These are phyloP conservation scores for Tetrapisispora phaffii DNA, from an alignment of 805 yeast species.

Conservation along the genomic window DNA sequence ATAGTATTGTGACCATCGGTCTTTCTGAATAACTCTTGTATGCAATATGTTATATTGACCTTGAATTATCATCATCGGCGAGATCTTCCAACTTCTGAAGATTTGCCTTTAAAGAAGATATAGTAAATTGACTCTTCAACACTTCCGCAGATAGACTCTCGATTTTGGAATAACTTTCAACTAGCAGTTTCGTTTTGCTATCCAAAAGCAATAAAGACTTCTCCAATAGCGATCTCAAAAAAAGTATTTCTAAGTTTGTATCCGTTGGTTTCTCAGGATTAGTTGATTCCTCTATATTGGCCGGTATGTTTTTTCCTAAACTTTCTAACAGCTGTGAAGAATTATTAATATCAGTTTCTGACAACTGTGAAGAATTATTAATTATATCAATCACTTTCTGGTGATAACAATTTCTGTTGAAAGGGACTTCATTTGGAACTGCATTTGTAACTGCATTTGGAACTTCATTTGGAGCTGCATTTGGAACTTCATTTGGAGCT, in stretches of 20 bases:
- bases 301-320: no score
- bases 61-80: background rate
- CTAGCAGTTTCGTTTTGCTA: conserved; percentile 1
- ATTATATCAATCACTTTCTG: no score
- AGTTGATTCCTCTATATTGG: background rate
- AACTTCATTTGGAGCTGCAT: no score
- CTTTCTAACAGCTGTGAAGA: no score
- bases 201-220: background rate
- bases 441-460: background rate
- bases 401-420: no score
- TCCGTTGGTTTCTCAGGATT: background rate
- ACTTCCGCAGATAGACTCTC: background rate
- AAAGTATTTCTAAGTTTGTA: background rate
- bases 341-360: no score
- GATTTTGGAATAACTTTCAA: conserved; percentile 2
- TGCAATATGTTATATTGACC: background rate
- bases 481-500: background rate
- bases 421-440: background rate
- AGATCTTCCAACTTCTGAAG: background rate
- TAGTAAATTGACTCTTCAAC: background rate
- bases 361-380: no score
- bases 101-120: conserved; percentile 1
- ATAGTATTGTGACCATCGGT: no score
- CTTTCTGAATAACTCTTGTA: no score
- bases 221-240: conserved; percentile 1